Base-by-base conservation (phyloP, 805 yeast genomes). In the Lipomyces orientalis region DNA sequence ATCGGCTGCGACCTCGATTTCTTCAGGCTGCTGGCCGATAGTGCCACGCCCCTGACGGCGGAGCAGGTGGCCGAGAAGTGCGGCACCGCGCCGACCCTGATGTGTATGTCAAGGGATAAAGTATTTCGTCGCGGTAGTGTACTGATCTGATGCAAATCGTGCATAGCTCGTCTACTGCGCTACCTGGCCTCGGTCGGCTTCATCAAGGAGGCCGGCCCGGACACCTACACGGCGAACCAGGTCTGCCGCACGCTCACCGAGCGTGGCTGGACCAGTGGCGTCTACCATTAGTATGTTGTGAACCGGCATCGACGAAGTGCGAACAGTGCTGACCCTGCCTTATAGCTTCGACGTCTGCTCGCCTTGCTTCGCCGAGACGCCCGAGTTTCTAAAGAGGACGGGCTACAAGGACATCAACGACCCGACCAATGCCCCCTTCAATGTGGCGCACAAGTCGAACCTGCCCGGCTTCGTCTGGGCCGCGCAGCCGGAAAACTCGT, bases 1-100 rank as follows among this genome's bases (percentile, higher is more conserved):
- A 10, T 51, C 54, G 54, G 54, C 54, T 51, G 54, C 54, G 54
- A 51, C 12, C 54, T 51, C 54, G 12, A 51, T 10, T 10, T 51
- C 54, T 51, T 51, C 12, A 51, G 12, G 5, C 1, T 51, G 12
- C 54, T 51, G 12, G 54, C 29, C 54, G 54, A 51, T 4, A 51
- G 54, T 10, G 25, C 54, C 7, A 51, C 54, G 7, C 54, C 54
- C 12, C 54, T 51, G 54, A 51, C 54, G 54, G 54, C 12, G 54
- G 54, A 51, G 54, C 12, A 5, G 12, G 12, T 51, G 54, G 7
- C 54, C 12, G 12, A 51, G 12, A 51, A 8, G 54, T 6, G 12
- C 54, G 54, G 54, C 31, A 51, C 54, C 2, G 54, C 54, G 12
- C 54, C 54, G 12, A 51, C 29, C 25, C 54, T 51, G 0, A 5